Base-by-base conservation (phyloP, 2,329 filamentous ascomycete genomes). In the Akanthomyces uredinophilus region DNA sequence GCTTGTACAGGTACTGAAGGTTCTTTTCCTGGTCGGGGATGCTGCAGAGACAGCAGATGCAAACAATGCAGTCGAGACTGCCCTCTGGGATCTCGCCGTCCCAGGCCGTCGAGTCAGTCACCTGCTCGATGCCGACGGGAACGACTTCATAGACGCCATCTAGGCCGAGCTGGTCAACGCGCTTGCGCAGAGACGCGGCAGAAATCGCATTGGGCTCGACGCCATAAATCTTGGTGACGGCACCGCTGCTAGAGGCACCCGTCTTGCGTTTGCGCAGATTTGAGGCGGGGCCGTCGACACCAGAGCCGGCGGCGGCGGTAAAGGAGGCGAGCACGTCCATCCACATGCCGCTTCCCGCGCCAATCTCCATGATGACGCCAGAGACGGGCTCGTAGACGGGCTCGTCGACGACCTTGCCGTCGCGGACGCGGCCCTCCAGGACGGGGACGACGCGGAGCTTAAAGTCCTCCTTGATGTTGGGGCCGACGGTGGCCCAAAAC, bases 271-370 rank as follows among this genome's bases (percentile, higher is more conserved):
- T 65, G 39, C 20, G 66, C 60, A 62, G 65, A 10, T 13, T 65
- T 62, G 43, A 63, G 27, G 56, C 67, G 7, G 57, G 61, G 29
- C 43, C 63, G 44, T 57, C 46, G 27, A 65, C 61, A 29, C 63
- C 65, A 43, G 64, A 60, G 32, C 32, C 32, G 32, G 32, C 63
- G 29, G 22, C 44, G 52, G 41, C 52, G 8, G 60, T 51, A 14
- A 74, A 68, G 29, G 69, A 68, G 54, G 72, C 69, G 60, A 86
- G 84, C 20, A 86, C 71, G 41, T 81, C 77, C 4, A 84, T 79
- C 85, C 85, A 88, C 70, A 85, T 77, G 3, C 86, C 87, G 1
- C 73, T 78, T 3, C 84, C 87, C 1, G 87, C 81, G 3, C 87
- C 87, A 60, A 89, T 78, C 72, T 90, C 87, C 49, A 88, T 70